Base-by-base conservation (phyloP, 495 filamentous ascomycete species). In the Antarctomyces pellizariae region DNA sequence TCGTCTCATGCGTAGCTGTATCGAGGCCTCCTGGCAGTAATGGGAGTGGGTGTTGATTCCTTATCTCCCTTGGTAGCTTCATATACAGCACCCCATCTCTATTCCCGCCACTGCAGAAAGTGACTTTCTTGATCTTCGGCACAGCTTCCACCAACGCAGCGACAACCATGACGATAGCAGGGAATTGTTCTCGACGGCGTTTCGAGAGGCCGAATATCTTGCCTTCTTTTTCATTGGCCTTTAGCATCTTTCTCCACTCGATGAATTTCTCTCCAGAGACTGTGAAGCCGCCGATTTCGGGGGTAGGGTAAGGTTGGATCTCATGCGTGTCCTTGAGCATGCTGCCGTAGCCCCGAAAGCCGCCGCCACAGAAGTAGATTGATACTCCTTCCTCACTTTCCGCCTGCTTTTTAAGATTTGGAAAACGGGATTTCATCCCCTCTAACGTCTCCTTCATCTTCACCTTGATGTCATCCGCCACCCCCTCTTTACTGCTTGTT, bases 321-420 rank as follows among this genome's bases (percentile, higher is more conserved):
- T 53, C 45, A 25, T 77, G 67, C 25, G 62, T 57, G 41, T 67
- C 55, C 60, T 89, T 73, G 9, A 91, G 52, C 16, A 90, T 59
- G 45, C 76, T 84, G 6, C 83, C 82, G 52, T 86, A 92, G 15
- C 83, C 83, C 9, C 83, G 59, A 44, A 91, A 91, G 0, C 83
- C 83, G 7, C 83, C 83, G 5, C 83, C 83, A 27, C 75, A 89
- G 24, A 93, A 63, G 43, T 84, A 84, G 1, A 93, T 54, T 7
- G 70, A 63, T 30, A 80, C 62, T 3, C 75, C 74, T 0, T 52
- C 55, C 4, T 45, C 32, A 2, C 48, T 41, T n/a, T 50, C 44
- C 8, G 47, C 47, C 2, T 34, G 37, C 24, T 56, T 35, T 12
- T 49, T 43, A 7, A 76, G 47, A 6, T 52, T 39, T 1, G 41